Evolutionary conservation across 2,329 filamentous ascomycete genomes (phyloP), one percentile per base, ranked within the genome.

Genomic region (Penicillium hesseltinei): DNA sequence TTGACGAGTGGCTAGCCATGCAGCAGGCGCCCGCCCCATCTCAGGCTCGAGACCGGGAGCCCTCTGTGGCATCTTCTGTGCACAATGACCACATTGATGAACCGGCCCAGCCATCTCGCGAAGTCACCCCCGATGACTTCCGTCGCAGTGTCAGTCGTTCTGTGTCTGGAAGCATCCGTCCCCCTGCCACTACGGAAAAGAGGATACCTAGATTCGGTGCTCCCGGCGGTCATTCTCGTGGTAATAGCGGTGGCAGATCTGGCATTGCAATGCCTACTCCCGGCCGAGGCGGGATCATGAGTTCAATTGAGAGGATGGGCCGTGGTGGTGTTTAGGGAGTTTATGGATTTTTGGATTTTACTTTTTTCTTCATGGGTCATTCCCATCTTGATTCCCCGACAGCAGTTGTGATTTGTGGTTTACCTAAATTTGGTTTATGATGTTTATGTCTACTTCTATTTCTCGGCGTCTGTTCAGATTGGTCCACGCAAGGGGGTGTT

Each of bases 221-320:
- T 54, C 60, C 67, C 4, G 61, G 59, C 29, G 64, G 66, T 40
- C 71, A 73, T 56, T 61, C 57, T 15, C 68, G 74, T 23, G 70
- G 73, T 10, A 75, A 72, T 46, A 77, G 73, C 51, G 71, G 71
- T 21, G 69, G 70, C 17, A 71, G 70, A 47, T 73, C 72, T 17
- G 71, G 71, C 2, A 75, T 75, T 58, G 72, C 71, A 15, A 69
- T 73, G 27, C 69, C 71, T 39, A 71, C 70, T 1, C 72, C 74
- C 9, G 76, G 77, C 15, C 82, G 90, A 67, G 86, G 48, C 2
- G 50, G 88, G 56, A 88, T 94, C 69, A 88, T 95, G 87, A 89
- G 83, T 66, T 91, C 89, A 19, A 94, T 95, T 72, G 91, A 95
- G 80, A 86, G 88, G 75, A 95, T 95, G 91, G 91, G 91, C 10